phyloP scores from a whole-genome alignment of 2,329 filamentous ascomycete species.

The Nectriaceae sp. region DNA sequence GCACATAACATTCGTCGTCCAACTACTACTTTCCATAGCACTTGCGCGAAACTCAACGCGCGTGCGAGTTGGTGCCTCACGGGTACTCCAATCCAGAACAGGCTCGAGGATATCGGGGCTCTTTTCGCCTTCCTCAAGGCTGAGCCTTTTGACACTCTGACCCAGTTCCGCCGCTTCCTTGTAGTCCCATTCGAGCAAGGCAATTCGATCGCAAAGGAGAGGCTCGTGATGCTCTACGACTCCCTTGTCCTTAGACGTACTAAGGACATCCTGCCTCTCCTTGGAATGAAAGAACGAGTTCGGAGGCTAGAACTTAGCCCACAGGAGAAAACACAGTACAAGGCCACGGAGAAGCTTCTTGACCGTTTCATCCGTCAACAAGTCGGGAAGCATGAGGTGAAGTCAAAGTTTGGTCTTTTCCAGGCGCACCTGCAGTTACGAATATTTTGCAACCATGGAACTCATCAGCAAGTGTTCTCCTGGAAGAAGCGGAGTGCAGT shows the following conservation, averaged over 20 bases:
- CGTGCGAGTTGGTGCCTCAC: constrained; percentile 54
- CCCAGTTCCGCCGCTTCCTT: constrained; percentile 46
- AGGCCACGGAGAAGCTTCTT: constrained; percentile 37
- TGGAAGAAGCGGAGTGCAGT: constrained; percentile 35
- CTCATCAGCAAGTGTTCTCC: constrained; percentile 46
- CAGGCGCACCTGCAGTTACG: constrained; percentile 48
- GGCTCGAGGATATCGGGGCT: constrained; percentile 51
- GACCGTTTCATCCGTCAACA: constrained; percentile 39
- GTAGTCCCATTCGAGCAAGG: constrained; percentile 38
- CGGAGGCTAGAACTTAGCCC: constrained; percentile 5
- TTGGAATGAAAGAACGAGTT: constrained; percentile 13
- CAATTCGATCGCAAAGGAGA: constrained; percentile 24
- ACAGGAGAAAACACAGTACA: constrained; percentile 35
- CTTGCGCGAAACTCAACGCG: constrained; percentile 43
- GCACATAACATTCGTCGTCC: constrained; percentile 54
- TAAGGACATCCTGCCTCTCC: constrained; percentile 42
- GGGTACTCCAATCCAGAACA: constrained; percentile 57
- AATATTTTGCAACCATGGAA: constrained; percentile 53
- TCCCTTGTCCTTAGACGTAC: constrained; percentile 45
- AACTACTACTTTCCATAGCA: constrained; percentile 44
- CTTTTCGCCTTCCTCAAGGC: constrained; percentile 50
- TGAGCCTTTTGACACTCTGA: constrained; percentile 40
- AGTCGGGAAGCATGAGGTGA: constrained; percentile 35
- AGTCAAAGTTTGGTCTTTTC: constrained; percentile 45
- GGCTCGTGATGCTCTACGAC: constrained; percentile 37